These are phyloP conservation scores for Nemania diffusa DNA, from an alignment of 2,329 filamentous ascomycete genomes.

Conservation along the genomic window DNA sequence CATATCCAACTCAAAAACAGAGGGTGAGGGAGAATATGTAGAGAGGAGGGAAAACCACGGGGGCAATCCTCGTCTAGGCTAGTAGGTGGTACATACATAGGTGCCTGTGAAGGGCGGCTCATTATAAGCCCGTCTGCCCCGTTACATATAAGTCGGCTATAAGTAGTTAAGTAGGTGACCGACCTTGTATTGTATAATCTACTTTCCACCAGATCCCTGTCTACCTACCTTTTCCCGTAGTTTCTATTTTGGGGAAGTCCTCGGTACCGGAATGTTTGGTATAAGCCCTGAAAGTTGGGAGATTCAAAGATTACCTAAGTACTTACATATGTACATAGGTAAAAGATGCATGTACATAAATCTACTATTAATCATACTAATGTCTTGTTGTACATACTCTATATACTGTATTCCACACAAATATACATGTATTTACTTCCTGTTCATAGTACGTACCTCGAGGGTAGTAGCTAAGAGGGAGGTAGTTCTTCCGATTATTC, in stretches of 20 bases:
- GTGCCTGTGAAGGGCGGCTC: too few species aligned
- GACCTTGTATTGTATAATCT: too few species aligned
- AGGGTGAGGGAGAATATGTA: neutral
- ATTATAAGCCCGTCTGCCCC: too few species aligned
- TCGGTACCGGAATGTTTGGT: neutral
- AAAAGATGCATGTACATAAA: too few species aligned
- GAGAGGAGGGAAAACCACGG: neutral
- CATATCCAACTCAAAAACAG: neutral
- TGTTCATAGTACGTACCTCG: neutral
- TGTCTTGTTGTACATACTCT: neutral
- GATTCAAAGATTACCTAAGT: neutral
- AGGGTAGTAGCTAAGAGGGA: neutral
- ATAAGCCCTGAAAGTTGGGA: neutral
- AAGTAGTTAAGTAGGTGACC: too few species aligned
- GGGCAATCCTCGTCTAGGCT: too few species aligned
- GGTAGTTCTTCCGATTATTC: constrained; percentile 10
- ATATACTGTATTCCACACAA: too few species aligned
- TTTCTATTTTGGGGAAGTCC: constrained; percentile 25
- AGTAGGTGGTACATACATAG: too few species aligned
- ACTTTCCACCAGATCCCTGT: too few species aligned
- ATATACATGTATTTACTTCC: too few species aligned
- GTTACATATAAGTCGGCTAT: too few species aligned
- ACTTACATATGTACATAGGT: neutral
- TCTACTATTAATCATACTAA: too few species aligned
- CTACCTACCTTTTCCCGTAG: constrained; percentile 2